Base-by-base conservation (phyloP, 2,329 filamentous ascomycete species). In the Apiospora aurea region DNA sequence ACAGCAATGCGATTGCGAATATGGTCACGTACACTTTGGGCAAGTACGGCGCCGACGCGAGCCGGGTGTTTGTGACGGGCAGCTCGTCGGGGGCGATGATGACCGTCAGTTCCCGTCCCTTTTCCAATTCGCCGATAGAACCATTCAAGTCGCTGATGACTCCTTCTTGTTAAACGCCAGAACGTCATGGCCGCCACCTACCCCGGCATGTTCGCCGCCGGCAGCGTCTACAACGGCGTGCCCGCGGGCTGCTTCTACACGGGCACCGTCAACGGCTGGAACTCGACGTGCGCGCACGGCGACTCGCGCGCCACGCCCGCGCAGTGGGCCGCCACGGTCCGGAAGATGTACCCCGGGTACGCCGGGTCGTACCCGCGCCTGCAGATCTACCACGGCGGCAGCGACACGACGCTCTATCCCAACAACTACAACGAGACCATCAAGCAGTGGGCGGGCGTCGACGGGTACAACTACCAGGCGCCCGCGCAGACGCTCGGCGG, bases 21-120 rank as follows among this genome's bases (percentile, higher is more conserved):
- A 90, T 90, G 88, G 87, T 90, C 68, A 83, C 79, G 46, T 89
- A 88, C 74, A 82, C 87, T 2, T 79, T 90, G 26, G 73, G 77
- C 14, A 83, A 84, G 76, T 89, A 90, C 79, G 80, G 81, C 1
- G 87, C 82, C 43, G 85, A 90, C 75, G 75, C 84, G 24, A 80
- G 76, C 72, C 83, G 83, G 71, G 87, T 90, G 1, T 90, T 85
- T 72, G 86, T 86, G 2, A 87, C 86, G 0, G 89, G 89, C 3
- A 79, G 77, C 0, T 82, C 79, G 3, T 85, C 83, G 0, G 85
- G 85, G 0, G 84, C 75, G 74, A 87, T 87, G 84, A 86, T 87
- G 85, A 85, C 85, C n/a, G n/a, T n/a, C n/a, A n/a, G n/a, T n/a
- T n/a, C n/a, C n/a, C n/a, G n/a, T n/a, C n/a, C n/a, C n/a, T n/a